Conservation (phyloP, 768 basidiomycete genomes). For the Gymnopilus dilepis region DNA sequence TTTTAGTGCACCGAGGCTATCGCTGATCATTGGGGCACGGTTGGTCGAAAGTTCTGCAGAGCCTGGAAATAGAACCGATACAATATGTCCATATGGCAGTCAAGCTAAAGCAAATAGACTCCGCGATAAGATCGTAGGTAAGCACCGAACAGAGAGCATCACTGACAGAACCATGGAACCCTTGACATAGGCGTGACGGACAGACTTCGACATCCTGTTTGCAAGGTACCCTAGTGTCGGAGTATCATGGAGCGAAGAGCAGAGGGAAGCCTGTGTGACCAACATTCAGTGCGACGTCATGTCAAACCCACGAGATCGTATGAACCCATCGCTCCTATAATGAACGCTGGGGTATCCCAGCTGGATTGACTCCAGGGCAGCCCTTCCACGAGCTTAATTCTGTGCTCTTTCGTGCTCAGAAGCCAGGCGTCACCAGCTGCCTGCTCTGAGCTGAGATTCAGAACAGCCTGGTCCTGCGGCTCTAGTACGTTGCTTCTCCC, state of each 20-base stretch:
- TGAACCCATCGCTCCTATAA: too few relatives aligned
- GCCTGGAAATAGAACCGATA: constrained; percentile 25
- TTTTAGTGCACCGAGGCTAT: constrained; percentile 12
- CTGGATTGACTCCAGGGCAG: too few relatives aligned
- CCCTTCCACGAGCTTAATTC: too few relatives aligned
- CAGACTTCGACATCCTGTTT: not conserved
- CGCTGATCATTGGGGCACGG: constrained; percentile 8
- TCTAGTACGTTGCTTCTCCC: not conserved
- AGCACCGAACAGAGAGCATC: constrained; percentile 11
- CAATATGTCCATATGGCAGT: constrained; percentile 21
- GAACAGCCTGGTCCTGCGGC: not conserved
- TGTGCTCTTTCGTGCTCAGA: too few relatives aligned
- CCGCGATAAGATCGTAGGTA: constrained; percentile 10
- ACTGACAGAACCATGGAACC: constrained; percentile 4
- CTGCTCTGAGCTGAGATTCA: not conserved
- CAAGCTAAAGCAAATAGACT: not conserved
- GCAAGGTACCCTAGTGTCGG: constrained; percentile 6
- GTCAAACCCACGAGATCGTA: too few relatives aligned
- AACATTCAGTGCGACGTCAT: constrained; percentile 14
- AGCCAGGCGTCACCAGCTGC: too few relatives aligned
- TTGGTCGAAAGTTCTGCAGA: constrained; percentile 12
- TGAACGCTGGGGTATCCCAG: too few relatives aligned
- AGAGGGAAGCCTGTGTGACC: constrained; percentile 5
- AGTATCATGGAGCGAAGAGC: not conserved
- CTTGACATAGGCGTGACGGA: not conserved